Base-by-base conservation (phyloP, 371 early-diverging fungal genomes). In the Fennellomyces sp. region DNA sequence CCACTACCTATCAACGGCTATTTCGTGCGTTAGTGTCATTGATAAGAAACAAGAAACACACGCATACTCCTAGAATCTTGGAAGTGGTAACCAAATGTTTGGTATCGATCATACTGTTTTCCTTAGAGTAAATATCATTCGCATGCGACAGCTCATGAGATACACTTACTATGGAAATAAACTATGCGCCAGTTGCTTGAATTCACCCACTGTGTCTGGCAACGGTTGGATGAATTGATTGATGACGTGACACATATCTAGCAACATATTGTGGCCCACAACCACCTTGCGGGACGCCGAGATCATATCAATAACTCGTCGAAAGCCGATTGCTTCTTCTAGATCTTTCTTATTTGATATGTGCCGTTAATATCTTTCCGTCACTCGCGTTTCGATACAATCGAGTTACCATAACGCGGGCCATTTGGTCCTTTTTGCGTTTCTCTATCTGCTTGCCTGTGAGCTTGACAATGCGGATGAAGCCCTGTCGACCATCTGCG, bases 201-300 rank as follows among this genome's bases (percentile, higher is more conserved):
- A 93, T 10, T 83, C 90, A 0, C 63, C 53, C 3, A 89, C 65
- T 5, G 78, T 73, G 0, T 76, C 77, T 3, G 94, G 94, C n/a
- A 95, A 73, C 7, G 80, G 81, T 25, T 78, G 66, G 39, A 87
- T 71, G 67, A 95, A 94, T 56, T 91, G 88, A 0, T 84, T 77
- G 51, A 84, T 73, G 2, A 90, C 80, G 49, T 93, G 93, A 27
- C 86, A 85, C 5, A 94, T 65, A 66, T 95, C 95, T 36, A 93
- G 74, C 8, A 89, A 74, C 85, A 92, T 82, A 68, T 95, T 95
- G 61, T 95, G 96, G 3, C 94, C 96, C 3, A 93, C 81, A 6
- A 95, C 68, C 1, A 88, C 87, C 58, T 93, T 92, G 28, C 80
- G 72, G 3, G 85, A 78, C 15, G 70, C 75, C 23, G 87, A 81